Conservation (phyloP, 257 asterid species). For the Solanum chiquidenum region DNA sequence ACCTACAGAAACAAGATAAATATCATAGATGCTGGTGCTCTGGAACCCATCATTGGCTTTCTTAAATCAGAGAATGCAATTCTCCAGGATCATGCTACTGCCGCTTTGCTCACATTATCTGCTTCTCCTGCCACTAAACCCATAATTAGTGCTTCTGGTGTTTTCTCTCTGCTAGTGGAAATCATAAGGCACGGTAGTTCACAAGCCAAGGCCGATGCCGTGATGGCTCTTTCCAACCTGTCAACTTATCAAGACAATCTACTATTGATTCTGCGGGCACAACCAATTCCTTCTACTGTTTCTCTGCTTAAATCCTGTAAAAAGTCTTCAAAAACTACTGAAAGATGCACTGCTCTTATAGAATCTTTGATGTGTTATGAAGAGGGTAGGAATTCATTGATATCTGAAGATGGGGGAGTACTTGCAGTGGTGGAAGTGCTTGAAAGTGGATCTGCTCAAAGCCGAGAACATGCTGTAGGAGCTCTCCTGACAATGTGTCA, state of each 20-base stretch:
- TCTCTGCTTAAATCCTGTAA: conserved; percentile 55
- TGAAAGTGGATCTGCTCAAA: conserved; percentile 65
- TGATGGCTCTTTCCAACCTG: conserved; percentile 85
- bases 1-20: conserved; percentile 68
- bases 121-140: conserved; percentile 86
- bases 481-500: conserved; percentile 73
- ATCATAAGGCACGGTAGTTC: conserved; percentile 36
- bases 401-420: conserved; percentile 80
- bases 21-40: conserved; percentile 69
- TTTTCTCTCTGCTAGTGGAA: conserved; percentile 71
- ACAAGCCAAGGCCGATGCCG: conserved; percentile 72
- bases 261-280: conserved; percentile 35
- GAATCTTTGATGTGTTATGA: conserved; percentile 63
- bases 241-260: conserved; percentile 55
- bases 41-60: conserved; percentile 61
- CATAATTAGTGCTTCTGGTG: conserved; percentile 66
- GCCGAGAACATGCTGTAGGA: conserved; percentile 88
- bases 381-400: conserved; percentile 59
- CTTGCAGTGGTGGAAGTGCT: conserved; percentile 86
- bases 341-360: conserved; percentile 62
- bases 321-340: conserved; percentile 61
- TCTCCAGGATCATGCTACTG: conserved; percentile 75
- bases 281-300: conserved; percentile 61
- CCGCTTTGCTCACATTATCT: conserved; percentile 77
- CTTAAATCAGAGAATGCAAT: conserved; percentile 48